phyloP scores from a whole-genome alignment of 768 basidiomycete species.

The Xanthoconium stramineum region DNA sequence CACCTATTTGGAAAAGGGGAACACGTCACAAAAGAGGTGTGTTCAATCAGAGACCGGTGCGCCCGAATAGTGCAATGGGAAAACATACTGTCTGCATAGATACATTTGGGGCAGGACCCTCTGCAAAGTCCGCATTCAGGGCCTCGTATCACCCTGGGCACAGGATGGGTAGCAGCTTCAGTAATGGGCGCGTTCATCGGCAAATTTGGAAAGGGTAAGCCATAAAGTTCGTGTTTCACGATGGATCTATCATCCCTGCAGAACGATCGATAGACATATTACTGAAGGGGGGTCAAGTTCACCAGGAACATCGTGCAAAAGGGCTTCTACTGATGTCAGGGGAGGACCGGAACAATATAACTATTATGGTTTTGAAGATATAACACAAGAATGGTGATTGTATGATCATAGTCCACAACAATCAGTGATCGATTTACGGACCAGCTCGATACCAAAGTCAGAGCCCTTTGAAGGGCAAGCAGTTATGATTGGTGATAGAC shows the following conservation, averaged over 20 bases:
- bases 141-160: background rate
- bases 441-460: constrained; percentile 52
- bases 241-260: background rate
- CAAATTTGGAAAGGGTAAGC: background rate
- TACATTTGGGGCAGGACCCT: background rate
- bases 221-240: background rate
- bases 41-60: background rate
- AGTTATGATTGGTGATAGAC: constrained; percentile 64
- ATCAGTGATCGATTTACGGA: constrained; percentile 56
- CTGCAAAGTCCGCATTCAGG: background rate
- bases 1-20: background rate
- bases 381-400: background rate
- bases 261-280: background rate
- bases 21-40: background rate
- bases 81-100: background rate
- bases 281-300: background rate
- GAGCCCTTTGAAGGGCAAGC: constrained; percentile 44
- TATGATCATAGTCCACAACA: constrained; percentile 46
- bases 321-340: background rate
- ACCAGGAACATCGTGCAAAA: background rate
- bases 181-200: too few relatives aligned
- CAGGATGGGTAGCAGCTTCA: background rate
- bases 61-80: background rate
- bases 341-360: background rate
- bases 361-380: background rate